Evolutionary conservation across 139 green algal genomes (phyloP).

Genomic region (Choricystis sp.): DNA sequence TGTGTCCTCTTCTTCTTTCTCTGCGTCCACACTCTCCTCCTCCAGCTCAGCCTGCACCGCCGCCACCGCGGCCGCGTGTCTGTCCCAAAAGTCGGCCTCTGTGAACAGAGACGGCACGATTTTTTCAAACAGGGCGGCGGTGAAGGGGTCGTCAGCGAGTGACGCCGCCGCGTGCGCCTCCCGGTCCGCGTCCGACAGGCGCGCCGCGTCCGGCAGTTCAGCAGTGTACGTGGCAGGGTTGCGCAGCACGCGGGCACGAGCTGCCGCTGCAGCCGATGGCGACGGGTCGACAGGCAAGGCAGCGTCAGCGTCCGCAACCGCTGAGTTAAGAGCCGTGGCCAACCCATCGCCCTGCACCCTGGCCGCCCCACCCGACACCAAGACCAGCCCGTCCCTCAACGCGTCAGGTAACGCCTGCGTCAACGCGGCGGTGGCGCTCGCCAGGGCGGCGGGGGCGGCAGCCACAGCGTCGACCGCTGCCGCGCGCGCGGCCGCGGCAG

Average conservation of each 20-base stretch:
- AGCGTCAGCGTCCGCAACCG: neutral
- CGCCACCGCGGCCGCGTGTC: neutral
- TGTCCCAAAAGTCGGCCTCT: neutral
- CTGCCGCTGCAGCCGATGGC: neutral
- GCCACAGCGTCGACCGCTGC: neutral
- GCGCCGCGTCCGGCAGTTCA: neutral
- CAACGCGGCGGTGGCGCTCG: neutral
- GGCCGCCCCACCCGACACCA: neutral
- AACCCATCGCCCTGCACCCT: neutral
- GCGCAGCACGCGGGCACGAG: neutral
- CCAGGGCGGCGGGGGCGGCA: too few species aligned
- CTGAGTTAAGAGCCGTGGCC: neutral
- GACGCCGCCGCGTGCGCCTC: neutral
- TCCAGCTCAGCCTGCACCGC: neutral
- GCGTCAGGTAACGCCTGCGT: neutral
- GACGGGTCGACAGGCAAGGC: neutral
- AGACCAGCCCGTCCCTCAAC: neutral
- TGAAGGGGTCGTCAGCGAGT: neutral
- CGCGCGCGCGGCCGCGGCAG: too few species aligned
- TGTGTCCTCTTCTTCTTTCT: neutral
- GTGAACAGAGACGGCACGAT: neutral
- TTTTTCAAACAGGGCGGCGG: neutral
- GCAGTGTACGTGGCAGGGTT: neutral
- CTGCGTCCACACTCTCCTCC: neutral
- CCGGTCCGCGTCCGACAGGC: neutral